Evolutionary conservation across 371 early-diverging fungal genomes (phyloP), one percentile per base, ranked within the genome.

Genomic region (Mortierella sp.): DNA sequence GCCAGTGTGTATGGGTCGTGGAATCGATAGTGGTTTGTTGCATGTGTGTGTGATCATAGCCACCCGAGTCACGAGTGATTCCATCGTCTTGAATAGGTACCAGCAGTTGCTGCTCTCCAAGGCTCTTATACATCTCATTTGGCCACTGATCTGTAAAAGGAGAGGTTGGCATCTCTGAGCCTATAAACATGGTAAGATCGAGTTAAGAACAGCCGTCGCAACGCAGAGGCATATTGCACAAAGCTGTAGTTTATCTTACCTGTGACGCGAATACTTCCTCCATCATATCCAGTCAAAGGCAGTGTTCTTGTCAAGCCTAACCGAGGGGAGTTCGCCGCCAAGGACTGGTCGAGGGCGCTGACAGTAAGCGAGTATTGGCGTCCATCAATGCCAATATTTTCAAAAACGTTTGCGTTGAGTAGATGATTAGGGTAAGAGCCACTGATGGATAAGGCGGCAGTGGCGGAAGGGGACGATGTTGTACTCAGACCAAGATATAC

Each of bases 1-100:
- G 60, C 72, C 59, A 64, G 32, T 71, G 65, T 2, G 62, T 28
- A 2, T 37, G 17, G 26, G 50, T 42, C 23, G 62, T 44, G 15
- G 61, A 39, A 14, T 56, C 69, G 21, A 44, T 39, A 8, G 34
- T 39, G 28, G 44, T 41, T 3, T 43, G 60, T 12, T 60, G 50
- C 3, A 34, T 21, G 6, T 71, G 60, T 2, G 34, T n/a, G 26
- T 56, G 26, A 19, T 50, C 43, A 9, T 28, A 9, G 0, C 30
- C 48, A 19, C 50, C 56, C 12, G 58, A 23, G n/a, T 19, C 9
- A 0, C 32, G 62, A 34, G 54, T 60, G 8, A 21, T 44, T 4
- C 17, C 21, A 19, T 44, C 21, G 44, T 7, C 21, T 21, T 4
- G n/a, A 7, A 21, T 44, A 8, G 44, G 17, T 9, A 21, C 19